Evolutionary conservation across 169 alveolate species (phyloP).

Genomic region (Cryptosporidium sp.): DNA sequence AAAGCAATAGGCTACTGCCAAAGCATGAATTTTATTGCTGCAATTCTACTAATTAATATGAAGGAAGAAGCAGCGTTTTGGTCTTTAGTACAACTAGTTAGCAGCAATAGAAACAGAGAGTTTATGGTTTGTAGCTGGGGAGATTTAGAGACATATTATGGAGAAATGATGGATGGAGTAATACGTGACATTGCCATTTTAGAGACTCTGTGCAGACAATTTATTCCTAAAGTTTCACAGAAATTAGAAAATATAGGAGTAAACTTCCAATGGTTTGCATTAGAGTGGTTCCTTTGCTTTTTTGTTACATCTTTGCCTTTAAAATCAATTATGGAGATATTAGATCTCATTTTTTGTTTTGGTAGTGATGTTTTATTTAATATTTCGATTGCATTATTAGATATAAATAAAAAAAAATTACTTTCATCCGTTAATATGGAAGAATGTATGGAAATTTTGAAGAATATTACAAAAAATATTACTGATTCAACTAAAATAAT

Average conservation of each 20-base stretch:
- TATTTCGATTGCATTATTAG: constrained; percentile 66
- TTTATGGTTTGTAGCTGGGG: constrained; percentile 26
- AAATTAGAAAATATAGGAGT: constrained; percentile 33
- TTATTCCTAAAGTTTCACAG: constrained; percentile 21
- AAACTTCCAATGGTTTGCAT: constrained; percentile 71
- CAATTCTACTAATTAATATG: constrained; percentile 83
- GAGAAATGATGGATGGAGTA: constrained; percentile 52
- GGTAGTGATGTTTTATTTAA: constrained; percentile 36
- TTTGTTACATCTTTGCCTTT: constrained; percentile 59
- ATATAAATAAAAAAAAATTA: constrained; percentile 35
- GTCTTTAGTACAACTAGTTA: constrained; percentile 47
- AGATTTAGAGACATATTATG: constrained; percentile 24
- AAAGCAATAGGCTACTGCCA: constrained; percentile 86
- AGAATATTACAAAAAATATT: constrained; percentile 3
- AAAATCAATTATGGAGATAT: neutral
- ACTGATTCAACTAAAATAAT: constrained; percentile 28
- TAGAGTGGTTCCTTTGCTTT: constrained; percentile 73
- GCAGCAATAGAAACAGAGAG: constrained; percentile 26
- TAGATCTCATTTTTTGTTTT: constrained; percentile 64
- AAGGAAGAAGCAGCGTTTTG: constrained; percentile 86
- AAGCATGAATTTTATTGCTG: constrained; percentile 86
- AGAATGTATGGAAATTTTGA: constrained; percentile 28
- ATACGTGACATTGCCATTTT: constrained; percentile 36
- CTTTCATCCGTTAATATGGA: constrained; percentile 25
- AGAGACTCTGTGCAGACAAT: constrained; percentile 19